These are phyloP conservation scores for Citrus medica DNA, from an alignment of 345 rosid species.

Conservation along the genomic window DNA sequence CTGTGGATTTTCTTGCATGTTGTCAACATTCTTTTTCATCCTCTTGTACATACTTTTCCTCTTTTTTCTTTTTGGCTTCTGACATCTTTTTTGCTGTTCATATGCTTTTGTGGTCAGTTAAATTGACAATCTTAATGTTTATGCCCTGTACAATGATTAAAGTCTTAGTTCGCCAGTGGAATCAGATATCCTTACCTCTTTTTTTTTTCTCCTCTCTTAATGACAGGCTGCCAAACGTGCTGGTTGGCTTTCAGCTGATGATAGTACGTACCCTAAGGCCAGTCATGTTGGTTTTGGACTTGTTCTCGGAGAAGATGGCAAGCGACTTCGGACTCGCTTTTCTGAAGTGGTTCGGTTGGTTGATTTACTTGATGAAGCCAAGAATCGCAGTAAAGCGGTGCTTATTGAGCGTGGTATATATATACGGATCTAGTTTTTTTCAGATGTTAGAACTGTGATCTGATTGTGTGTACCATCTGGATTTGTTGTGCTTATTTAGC, in stretches of 20 bases:
- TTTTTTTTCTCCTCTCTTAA: slow-evolving; percentile 15
- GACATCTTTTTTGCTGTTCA: too few species aligned
- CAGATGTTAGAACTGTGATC: slow-evolving; percentile 9
- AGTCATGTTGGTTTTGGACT: slow-evolving; percentile 95
- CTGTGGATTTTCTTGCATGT: not conserved
- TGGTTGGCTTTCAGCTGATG: slow-evolving; percentile 78
- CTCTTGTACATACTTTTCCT: not conserved
- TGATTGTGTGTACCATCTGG: not conserved
- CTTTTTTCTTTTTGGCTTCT: too few species aligned
- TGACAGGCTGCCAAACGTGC: slow-evolving; percentile 86
- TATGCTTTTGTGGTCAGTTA: not conserved
- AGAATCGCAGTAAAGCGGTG: slow-evolving; percentile 66
- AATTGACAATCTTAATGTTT: not conserved
- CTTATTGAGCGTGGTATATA: slow-evolving; percentile 81
- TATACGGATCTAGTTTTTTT: not conserved
- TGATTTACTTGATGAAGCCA: slow-evolving; percentile 97
- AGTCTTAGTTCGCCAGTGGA: not conserved
- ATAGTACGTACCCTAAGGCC: slow-evolving; percentile 53
- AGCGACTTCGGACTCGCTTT: slow-evolving; percentile 82
- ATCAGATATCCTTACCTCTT: slow-evolving; percentile 6
- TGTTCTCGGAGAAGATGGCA: slow-evolving; percentile 92
- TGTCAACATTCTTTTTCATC: not conserved
- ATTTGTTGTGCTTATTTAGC: not conserved
- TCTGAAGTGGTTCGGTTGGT: slow-evolving; percentile 88
- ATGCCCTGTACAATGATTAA: not conserved